phyloP scores from a whole-genome alignment of 1,284 basidiomycete genomes.

The Rhodotorula mucilaginosa region DNA sequence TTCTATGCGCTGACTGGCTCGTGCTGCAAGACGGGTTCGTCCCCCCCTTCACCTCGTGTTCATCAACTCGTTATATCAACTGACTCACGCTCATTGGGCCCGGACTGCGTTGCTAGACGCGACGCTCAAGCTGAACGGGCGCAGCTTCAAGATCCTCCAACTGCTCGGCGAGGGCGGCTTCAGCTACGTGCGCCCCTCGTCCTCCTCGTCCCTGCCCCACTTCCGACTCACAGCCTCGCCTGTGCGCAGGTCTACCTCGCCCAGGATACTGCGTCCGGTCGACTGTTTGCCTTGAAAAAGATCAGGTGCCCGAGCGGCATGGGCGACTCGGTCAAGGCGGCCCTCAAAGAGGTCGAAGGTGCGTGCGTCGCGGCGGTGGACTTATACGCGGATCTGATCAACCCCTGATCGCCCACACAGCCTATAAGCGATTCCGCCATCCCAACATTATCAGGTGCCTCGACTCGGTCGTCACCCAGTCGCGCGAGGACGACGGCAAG shows the following conservation, averaged over 20 bases:
- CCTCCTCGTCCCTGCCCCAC: too few relatives aligned
- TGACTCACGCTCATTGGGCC: background rate
- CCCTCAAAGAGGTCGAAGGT: slow-evolving; percentile 44
- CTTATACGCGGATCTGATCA: background rate
- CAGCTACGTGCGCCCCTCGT: slow-evolving; percentile 65
- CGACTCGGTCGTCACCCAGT: slow-evolving; percentile 93
- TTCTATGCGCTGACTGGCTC: slow-evolving; percentile 73
- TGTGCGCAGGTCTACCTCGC: slow-evolving; percentile 41
- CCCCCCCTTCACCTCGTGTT: background rate
- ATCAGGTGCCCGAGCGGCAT: slow-evolving; percentile 43
- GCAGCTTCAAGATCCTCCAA: slow-evolving; percentile 83
- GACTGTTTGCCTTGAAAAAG: slow-evolving; percentile 90
- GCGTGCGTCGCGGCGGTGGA: background rate
- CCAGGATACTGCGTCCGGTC: slow-evolving; percentile 53
- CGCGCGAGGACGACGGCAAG: slow-evolving; percentile 79
- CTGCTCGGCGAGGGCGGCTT: slow-evolving; percentile 93
- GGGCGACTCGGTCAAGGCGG: slow-evolving; percentile 38
- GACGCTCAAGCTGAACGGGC: slow-evolving; percentile 87
- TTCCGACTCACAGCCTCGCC: background rate
- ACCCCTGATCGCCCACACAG: slow-evolving; percentile 8
- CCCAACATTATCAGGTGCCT: slow-evolving; percentile 85
- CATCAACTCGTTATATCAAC: background rate
- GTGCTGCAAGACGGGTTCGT: slow-evolving; percentile 58
- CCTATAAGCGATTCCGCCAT: slow-evolving; percentile 58
- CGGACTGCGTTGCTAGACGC: slow-evolving; percentile 55